Evolutionary conservation across 2,329 filamentous ascomycete species (phyloP).

Genomic region (Alternaria gansuensis): DNA sequence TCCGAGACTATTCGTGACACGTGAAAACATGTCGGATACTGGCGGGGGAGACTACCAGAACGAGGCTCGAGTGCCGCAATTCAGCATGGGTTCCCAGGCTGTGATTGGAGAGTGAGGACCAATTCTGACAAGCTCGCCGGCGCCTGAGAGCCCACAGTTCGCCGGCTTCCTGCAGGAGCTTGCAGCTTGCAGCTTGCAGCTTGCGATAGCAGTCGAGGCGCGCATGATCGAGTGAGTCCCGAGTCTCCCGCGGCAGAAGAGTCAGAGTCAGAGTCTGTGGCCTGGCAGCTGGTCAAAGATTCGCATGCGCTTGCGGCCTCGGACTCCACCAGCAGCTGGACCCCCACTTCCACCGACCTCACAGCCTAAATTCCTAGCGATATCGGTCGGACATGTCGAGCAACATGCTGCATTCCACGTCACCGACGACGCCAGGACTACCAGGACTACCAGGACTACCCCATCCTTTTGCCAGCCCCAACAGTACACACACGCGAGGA

Average conservation of each 20-base stretch:
- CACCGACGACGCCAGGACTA: slow-evolving; percentile 44
- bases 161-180: slow-evolving; percentile 31
- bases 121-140: slow-evolving; percentile 14
- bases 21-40: slow-evolving; percentile 3
- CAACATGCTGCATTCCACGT: slow-evolving; percentile 37
- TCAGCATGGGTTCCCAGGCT: slow-evolving; percentile 8
- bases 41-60: slow-evolving; percentile 12
- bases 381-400: slow-evolving; percentile 28
- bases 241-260: slow-evolving; percentile 8
- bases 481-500: slow-evolving; percentile 41
- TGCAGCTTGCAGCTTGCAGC: slow-evolving; percentile 21
- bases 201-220: slow-evolving; percentile 17
- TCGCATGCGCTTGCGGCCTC: slow-evolving; percentile 20
- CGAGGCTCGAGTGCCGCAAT: slow-evolving; percentile 16
- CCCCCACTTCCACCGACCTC: slow-evolving; percentile 25
- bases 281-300: slow-evolving; percentile 14
- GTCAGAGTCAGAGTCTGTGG: slow-evolving; percentile 19
- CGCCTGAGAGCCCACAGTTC: slow-evolving; percentile 20
- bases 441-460: slow-evolving; percentile 36
- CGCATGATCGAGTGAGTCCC: slow-evolving; percentile 11
- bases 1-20: background rate
- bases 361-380: slow-evolving; percentile 26
- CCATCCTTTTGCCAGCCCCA: slow-evolving; percentile 45
- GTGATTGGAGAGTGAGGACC: slow-evolving; percentile 20
- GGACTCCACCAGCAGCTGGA: slow-evolving; percentile 15